Evolutionary conservation across 2,329 filamentous ascomycete species (phyloP), one percentile per base, ranked within the genome.

Genomic region (Bipolaris bicolor): DNA sequence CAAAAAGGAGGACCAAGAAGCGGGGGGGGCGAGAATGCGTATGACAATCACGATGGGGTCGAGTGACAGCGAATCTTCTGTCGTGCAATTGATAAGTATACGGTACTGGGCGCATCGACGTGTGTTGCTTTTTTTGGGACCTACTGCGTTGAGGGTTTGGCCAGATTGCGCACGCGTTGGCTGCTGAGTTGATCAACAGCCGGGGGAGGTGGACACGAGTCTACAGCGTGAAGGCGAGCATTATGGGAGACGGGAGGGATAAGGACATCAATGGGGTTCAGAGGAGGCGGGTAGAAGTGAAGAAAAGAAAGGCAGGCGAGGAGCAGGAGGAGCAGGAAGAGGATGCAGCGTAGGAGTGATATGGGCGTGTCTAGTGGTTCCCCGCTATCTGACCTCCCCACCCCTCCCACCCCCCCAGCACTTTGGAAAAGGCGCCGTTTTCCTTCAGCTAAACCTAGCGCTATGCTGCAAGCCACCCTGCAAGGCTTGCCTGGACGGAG

Each of bases 321-420:
- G 63, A 61, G 62, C 59, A 57, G 57, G 56, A 60, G 61, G 41
- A 59, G 36, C 62, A 58, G 48, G 62, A 58, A 33, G 63, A 58
- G 48, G 62, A 58, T 63, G 55, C 73, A 64, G 68, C 65, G 69
- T 68, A 68, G 56, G 69, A 70, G 67, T 68, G 72, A 57, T 63
- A 67, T 70, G 65, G 62, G 64, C 58, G 52, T 59, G 57, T 56
- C 62, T 61, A 62, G 64, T 66, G 63, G 63, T 58, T 64, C 61
- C 70, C 70, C 65, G 66, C 67, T 63, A 68, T 65, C 64, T 64
- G 55, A 60, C 61, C 52, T 59, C 61, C 58, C 62, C 62, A 64
- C 22, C 49, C 39, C 39, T 41, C 37, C 29, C 39, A 24, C 37
- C 29, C 31, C 49, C 49, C 49, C 46, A 63, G 53, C 53, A 58